phyloP scores from a whole-genome alignment of 805 yeast genomes.

The Lipomyces mesembrius region DNA sequence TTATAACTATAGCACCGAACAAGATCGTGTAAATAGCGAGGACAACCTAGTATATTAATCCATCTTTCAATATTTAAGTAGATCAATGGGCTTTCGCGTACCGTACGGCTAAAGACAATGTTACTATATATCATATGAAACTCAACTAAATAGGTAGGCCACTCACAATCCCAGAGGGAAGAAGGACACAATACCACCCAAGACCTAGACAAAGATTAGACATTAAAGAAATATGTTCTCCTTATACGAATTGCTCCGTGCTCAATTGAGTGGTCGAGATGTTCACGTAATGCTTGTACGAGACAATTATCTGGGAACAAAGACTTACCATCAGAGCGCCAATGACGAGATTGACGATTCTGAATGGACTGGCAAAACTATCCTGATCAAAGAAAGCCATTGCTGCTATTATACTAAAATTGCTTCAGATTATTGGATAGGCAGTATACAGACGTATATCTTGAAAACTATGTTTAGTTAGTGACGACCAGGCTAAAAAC shows the following conservation, averaged over 20 bases:
- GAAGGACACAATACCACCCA: constrained; percentile 35
- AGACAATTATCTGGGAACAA: background rate
- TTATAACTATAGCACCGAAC: constrained; percentile 41
- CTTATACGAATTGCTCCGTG: background rate
- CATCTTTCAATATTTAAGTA: background rate
- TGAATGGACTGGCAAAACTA: constrained; percentile 43
- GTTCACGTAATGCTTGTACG: background rate
- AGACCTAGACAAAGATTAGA: constrained; percentile 18
- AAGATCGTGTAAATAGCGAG: constrained; percentile 44
- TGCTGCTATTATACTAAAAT: background rate
- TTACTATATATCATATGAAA: background rate
- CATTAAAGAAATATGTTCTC: background rate
- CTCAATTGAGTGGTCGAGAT: background rate
- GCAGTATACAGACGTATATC: background rate
- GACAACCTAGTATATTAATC: constrained; percentile 36
- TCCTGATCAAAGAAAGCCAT: constrained; percentile 30
- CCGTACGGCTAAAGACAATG: background rate
- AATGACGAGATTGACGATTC: constrained; percentile 44
- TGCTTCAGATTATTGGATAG: background rate
- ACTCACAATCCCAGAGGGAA: constrained; percentile 36
- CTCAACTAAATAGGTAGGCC: background rate
- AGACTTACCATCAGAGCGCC: constrained; percentile 41
- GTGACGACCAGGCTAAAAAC: background rate
- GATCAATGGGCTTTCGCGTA: constrained; percentile 1
- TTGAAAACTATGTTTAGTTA: background rate